Evolutionary conservation across 441 rosid genomes (phyloP).

Genomic region (Syzygium syzygioides): DNA sequence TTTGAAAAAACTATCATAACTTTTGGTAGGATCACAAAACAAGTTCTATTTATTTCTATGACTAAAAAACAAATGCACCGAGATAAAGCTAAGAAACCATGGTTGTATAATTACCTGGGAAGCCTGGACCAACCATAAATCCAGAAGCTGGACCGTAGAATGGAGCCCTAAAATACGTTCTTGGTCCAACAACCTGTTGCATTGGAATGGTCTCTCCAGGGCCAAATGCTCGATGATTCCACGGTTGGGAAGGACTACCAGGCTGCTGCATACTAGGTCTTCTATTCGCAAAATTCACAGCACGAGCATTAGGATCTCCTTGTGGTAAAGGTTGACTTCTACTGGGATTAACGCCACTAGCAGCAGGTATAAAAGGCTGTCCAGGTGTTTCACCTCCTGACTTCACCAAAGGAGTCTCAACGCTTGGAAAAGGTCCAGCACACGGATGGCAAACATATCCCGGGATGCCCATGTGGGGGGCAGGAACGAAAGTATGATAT

Average conservation of each 20-base stretch:
- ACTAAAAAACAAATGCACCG: background rate
- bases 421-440: constrained; percentile 54
- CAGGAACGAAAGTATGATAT: constrained; percentile 59
- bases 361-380: constrained; percentile 58
- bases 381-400: constrained; percentile 48
- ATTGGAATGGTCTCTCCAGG: constrained; percentile 47
- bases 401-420: constrained; percentile 51
- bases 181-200: constrained; percentile 66
- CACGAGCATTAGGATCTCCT: constrained; percentile 50
- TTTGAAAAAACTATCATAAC: background rate
- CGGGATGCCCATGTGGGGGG: constrained; percentile 54
- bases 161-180: constrained; percentile 55
- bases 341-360: constrained; percentile 24
- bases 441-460: constrained; percentile 54
- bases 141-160: constrained; percentile 63
- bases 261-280: constrained; percentile 48
- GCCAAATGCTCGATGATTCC: constrained; percentile 56
- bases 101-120: constrained; percentile 53
- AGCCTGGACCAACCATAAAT: constrained; percentile 66
- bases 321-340: constrained; percentile 47
- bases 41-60: background rate
- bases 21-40: background rate
- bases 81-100: background rate
- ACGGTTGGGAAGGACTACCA: constrained; percentile 35
- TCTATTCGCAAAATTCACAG: constrained; percentile 34